phyloP scores from a whole-genome alignment of 192 early-diverging fungal genomes.

The Rhizophlyctis rosea region DNA sequence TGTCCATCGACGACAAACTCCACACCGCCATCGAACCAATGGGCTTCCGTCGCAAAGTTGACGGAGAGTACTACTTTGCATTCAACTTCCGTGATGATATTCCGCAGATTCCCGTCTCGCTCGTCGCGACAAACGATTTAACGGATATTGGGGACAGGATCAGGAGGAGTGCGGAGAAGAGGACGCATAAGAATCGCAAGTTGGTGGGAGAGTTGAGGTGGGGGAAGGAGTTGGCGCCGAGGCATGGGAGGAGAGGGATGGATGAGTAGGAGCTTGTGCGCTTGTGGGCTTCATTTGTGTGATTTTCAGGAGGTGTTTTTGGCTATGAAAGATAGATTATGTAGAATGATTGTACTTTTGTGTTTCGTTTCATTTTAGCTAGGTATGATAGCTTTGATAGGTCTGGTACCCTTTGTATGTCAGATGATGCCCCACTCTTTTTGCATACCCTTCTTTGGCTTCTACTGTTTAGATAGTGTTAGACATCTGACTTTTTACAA shows the following conservation, averaged over 20 bases:
- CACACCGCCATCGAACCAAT: background rate
- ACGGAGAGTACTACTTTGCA: background rate
- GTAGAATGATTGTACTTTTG: too few relatives aligned
- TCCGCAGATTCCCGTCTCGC: background rate
- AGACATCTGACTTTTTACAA: too few relatives aligned
- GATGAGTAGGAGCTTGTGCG: too few relatives aligned
- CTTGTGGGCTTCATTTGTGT: too few relatives aligned
- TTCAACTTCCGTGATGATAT: background rate
- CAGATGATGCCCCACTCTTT: too few relatives aligned
- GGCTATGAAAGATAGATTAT: too few relatives aligned
- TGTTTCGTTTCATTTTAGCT: too few relatives aligned
- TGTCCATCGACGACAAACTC: background rate
- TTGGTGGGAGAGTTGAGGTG: background rate
- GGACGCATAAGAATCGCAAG: background rate
- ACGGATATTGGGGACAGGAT: background rate
- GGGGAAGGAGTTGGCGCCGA: background rate
- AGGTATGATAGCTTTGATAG: too few relatives aligned
- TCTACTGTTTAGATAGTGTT: too few relatives aligned
- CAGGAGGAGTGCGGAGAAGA: background rate
- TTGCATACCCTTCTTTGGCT: too few relatives aligned
- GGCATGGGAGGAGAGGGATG: background rate
- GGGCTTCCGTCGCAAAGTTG: background rate
- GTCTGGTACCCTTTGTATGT: too few relatives aligned
- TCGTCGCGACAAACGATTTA: background rate
- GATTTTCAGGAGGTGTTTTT: too few relatives aligned